Conservation (phyloP, 176 grass and related monocot genomes). For the Dendrocalamus sinicus region DNA sequence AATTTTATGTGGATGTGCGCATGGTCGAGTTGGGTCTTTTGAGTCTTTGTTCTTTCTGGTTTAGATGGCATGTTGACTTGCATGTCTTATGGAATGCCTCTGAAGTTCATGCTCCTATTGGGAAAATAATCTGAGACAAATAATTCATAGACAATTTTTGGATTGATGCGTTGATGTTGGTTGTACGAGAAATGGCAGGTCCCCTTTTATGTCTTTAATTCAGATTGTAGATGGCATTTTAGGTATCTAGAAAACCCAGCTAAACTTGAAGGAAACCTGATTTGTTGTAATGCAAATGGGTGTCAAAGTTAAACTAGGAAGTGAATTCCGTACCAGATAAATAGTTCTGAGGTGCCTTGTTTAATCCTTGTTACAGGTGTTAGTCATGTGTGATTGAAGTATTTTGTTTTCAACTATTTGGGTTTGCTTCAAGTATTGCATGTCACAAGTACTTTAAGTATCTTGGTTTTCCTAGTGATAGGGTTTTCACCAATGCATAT, state of each 20-base stretch:
- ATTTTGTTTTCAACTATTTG: background rate
- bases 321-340: background rate
- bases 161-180: background rate
- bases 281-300: background rate
- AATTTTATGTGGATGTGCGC: background rate
- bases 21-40: background rate
- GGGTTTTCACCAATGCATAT: constrained; percentile 9
- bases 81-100: constrained; percentile 7
- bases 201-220: background rate
- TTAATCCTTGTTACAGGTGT: background rate
- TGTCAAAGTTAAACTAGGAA: background rate
- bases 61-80: background rate
- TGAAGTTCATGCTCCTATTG: background rate
- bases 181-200: background rate
- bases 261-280: constrained; percentile 27
- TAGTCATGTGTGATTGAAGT: background rate
- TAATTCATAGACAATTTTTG: background rate
- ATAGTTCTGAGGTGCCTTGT: background rate
- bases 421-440: constrained; percentile 21
- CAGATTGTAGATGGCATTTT: background rate
- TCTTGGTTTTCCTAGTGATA: constrained; percentile 12
- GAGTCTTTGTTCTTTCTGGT: background rate
- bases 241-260: background rate
- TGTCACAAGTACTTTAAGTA: background rate
- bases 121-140: background rate